These are phyloP conservation scores for Fusarium longipes DNA, from an alignment of 2,329 filamentous ascomycete genomes.

Conservation along the genomic window DNA sequence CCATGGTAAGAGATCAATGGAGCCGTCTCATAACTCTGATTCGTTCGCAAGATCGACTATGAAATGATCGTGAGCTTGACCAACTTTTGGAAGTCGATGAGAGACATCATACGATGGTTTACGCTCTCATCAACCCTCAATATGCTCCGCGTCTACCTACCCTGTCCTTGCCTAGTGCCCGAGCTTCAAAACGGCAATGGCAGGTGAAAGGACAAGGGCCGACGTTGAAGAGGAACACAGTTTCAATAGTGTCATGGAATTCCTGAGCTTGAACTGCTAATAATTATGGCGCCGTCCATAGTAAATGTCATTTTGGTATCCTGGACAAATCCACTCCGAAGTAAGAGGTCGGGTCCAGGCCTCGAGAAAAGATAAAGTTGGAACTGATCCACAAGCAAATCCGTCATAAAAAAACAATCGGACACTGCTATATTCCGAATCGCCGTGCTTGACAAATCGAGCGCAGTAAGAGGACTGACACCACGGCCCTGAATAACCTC, in stretches of 20 bases:
- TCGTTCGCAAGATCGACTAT: conserved; percentile 21
- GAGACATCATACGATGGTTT: conserved; percentile 23
- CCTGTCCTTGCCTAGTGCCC: conserved; percentile 11
- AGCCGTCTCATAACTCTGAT: conserved; percentile 21
- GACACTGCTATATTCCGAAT: neutral
- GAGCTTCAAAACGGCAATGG: conserved; percentile 2
- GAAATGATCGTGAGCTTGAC: conserved; percentile 10
- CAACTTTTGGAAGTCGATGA: conserved; percentile 1
- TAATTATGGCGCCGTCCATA: no score
- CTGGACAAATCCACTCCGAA: conserved; percentile 3
- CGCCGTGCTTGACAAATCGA: neutral
- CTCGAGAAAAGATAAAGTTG: conserved; percentile 2
- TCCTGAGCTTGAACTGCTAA: conserved; percentile 6
- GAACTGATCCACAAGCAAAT: neutral
- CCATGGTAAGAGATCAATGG: conserved; percentile 21
- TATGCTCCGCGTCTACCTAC: neutral
- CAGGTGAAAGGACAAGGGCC: conserved; percentile 1
- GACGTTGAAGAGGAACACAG: conserved; percentile 2
- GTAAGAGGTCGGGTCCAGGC: neutral
- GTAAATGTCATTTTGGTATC: conserved; percentile 12
- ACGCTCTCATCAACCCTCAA: neutral
- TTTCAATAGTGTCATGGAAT: conserved; percentile 5
- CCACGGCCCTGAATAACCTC: conserved; percentile 7
- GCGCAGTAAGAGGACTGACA: neutral
- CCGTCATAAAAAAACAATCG: conserved; percentile 9